Base-by-base conservation (phyloP, 768 basidiomycete genomes). In the Tulasnella sp. region DNA sequence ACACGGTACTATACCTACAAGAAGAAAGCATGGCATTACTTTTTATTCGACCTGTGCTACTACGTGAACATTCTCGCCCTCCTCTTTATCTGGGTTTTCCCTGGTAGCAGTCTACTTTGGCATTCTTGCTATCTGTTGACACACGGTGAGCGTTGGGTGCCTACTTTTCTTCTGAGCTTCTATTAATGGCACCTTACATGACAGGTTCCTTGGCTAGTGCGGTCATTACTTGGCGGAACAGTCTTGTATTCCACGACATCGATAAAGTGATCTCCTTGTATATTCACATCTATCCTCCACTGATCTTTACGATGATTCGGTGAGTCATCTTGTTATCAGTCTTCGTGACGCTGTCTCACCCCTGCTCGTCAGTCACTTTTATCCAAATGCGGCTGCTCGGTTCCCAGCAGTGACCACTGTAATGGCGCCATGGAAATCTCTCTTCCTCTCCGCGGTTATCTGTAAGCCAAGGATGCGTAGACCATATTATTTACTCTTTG, bases 211-310 rank as follows among this genome's bases (percentile, higher is more conserved):
- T 98, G 42, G 97, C 95, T 0, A 95, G 94, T 75, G 97, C 97
- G 0, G 96, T 99, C 74, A 94, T 98, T 82, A 98, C 97, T 14
- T 99, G 98, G 98, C 89, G 98, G 80, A 99, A 99, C 83, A 97
- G 95, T 82, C 91, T 99, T 34, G 98, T 99, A 3, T 99, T 99
- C 87, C 98, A 99, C 83, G 96, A 97, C 83, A 89, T 91, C 78
- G 98, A 99, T 85, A 99, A 99, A 85, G 94, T 98, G 83, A 98
- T 94, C 24, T 95, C 94, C 14, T 87, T 99, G 36, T 99, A 97
- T 86, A 90, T 99, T 42, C 98, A 99, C 84, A 92, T 99, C 79
- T 98, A 98, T 83, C 90, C 94, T 0, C 95, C 98, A 0, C 91
- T 97, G 81, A 91, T 93, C 3, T 94, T 99, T 82, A 96, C 95